phyloP scores from a whole-genome alignment of 2,329 filamentous ascomycete species.

The Hymenoscyphus scutula region DNA sequence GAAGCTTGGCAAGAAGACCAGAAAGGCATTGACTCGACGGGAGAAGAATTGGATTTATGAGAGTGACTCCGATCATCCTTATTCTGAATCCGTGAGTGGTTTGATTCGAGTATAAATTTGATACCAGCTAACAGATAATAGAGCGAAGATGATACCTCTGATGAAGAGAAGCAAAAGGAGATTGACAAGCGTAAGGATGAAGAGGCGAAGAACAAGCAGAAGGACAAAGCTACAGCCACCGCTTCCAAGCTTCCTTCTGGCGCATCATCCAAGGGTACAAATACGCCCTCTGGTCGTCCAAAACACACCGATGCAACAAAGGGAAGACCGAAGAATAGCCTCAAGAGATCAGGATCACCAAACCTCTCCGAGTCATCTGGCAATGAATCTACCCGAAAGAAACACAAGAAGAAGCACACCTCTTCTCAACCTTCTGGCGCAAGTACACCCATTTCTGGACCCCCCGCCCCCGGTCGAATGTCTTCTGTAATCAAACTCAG shows the following conservation, averaged over 20 bases:
- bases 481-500: constrained; percentile 33
- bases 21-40: constrained; percentile 78
- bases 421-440: constrained; percentile 52
- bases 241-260: constrained; percentile 43
- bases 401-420: constrained; percentile 67
- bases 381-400: constrained; percentile 82
- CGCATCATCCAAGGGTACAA: constrained; percentile 67
- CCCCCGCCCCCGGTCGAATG: constrained; percentile 32
- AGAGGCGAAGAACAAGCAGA: constrained; percentile 51
- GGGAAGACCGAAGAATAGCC: constrained; percentile 49
- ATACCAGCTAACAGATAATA: constrained; percentile 34
- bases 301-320: constrained; percentile 52
- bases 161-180: constrained; percentile 60
- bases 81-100: constrained; percentile 49
- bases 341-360: constrained; percentile 84
- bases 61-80: constrained; percentile 62
- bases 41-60: constrained; percentile 88
- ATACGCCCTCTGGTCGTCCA: constrained; percentile 58
- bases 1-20: constrained; percentile 71
- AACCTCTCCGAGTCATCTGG: constrained; percentile 84
- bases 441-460: constrained; percentile 52
- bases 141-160: constrained; percentile 52
- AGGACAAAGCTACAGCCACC: background rate
- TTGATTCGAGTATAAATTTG: constrained; percentile 20
- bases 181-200: constrained; percentile 59